Evolutionary conservation across 768 basidiomycete genomes (phyloP).

Genomic region (Leccinum uliginosum): DNA sequence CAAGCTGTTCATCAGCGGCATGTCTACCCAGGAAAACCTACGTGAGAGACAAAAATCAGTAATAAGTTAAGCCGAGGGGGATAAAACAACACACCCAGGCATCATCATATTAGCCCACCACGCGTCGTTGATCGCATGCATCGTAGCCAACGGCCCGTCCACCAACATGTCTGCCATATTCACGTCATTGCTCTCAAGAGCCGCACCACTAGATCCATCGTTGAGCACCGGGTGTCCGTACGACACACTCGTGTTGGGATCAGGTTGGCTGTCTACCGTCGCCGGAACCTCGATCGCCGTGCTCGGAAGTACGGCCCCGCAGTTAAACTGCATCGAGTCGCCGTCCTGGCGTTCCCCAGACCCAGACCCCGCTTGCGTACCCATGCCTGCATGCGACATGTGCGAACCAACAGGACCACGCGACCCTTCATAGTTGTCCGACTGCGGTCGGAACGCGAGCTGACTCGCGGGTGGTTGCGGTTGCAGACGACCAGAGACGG

Average conservation of each 20-base stretch:
- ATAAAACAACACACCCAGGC: conserved; percentile 48
- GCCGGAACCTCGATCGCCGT: neutral
- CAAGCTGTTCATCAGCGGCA: conserved; percentile 21
- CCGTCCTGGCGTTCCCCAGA: conserved; percentile 16
- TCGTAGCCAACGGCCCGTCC: conserved; percentile 63
- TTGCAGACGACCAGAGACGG: conserved; percentile 48
- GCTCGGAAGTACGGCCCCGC: neutral
- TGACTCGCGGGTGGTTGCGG: conserved; percentile 44
- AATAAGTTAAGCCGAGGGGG: neutral
- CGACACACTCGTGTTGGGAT: conserved; percentile 34
- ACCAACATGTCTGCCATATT: conserved; percentile 23
- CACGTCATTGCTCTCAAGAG: conserved; percentile 13
- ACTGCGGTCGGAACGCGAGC: conserved; percentile 15
- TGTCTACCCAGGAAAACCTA: conserved; percentile 33
- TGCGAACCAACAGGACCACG: conserved; percentile 29
- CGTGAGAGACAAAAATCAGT: neutral
- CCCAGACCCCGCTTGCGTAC: conserved; percentile 9
- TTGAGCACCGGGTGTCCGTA: conserved; percentile 29
- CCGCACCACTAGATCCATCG: neutral
- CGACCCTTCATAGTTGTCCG: conserved; percentile 17
- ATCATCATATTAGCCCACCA: conserved; percentile 85
- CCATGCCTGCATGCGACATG: conserved; percentile 16
- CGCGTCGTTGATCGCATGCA: conserved; percentile 66
- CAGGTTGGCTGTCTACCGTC: conserved; percentile 25
- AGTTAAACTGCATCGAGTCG: conserved; percentile 32